Evolutionary conservation across 495 filamentous ascomycete genomes (phyloP), one percentile per base, ranked within the genome.

Genomic region (Cetradonia linearis): DNA sequence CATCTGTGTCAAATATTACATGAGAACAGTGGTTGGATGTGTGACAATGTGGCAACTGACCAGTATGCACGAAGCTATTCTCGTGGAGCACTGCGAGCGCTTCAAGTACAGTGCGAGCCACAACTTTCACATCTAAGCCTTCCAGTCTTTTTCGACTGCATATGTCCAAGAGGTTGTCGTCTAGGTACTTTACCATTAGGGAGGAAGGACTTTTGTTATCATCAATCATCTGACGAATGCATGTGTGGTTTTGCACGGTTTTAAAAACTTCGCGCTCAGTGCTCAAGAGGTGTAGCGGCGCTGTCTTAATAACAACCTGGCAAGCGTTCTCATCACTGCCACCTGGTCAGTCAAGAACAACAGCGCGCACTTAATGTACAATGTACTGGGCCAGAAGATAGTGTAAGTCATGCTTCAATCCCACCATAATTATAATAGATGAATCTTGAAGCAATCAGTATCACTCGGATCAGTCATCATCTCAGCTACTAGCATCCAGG

Each of bases 151-250:
- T 69, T 47, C 61, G 58, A 53, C 62, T 66, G 3, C 68, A 76
- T 55, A 68, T 71, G 48, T 62, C 65, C 13, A 68, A 59, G 1
- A 73, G 59, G 58, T 75, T 62, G 58, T 70, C 70, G 58, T 78
- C 77, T 11, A 77, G 66, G 64, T 76, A 62, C 55, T 67, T 61
- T 36, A 78, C 62, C 27, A 78, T 71, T 49, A 78, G 70, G 8
- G 72, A 69, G 36, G 71, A 71, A 38, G 74, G 74, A 53, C 73
- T 69, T 56, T 58, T 47, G 42, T 20, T 53, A 6, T 1, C 44
- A 38, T 63, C 61, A 36, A 58, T 49, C 36, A 63, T 28, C 30
- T n/a, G 61, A 18, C 61, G 55, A 52, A 63, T 0, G 47, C 30
- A 49, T 50, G 18, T 18, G 16, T 33, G 23, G 34, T 48, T 25